Conservation (phyloP, 768 basidiomycete species). For the Phanerodontia chrysosporium region DNA sequence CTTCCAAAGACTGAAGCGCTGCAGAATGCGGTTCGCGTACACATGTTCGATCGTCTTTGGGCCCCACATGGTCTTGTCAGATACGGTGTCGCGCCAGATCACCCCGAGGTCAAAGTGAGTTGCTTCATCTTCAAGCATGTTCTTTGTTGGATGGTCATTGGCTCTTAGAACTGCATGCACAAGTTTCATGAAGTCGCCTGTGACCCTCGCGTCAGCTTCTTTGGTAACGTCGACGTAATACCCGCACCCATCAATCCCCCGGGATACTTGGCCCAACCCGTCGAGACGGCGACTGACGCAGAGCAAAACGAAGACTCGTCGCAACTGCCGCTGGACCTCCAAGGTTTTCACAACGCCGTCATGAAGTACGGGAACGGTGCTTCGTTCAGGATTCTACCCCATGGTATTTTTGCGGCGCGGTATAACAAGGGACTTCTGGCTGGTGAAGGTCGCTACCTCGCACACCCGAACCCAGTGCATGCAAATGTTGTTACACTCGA, state of each 20-base stretch:
- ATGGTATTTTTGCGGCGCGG: too few species aligned
- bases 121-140: too few species aligned
- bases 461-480: constrained; percentile 39
- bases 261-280: neutral
- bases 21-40: constrained; percentile 48
- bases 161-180: constrained; percentile 83
- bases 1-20: constrained; percentile 38
- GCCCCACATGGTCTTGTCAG: constrained; percentile 92
- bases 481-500: constrained; percentile 54
- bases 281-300: too few species aligned
- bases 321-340: too few species aligned
- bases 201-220: constrained; percentile 84
- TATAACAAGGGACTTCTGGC: neutral
- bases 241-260: neutral
- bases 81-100: constrained; percentile 97
- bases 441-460: constrained; percentile 2
- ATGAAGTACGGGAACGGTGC: neutral
- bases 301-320: too few species aligned
- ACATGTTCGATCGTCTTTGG: constrained; percentile 91
- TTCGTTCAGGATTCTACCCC: too few species aligned
- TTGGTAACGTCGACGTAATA: constrained; percentile 78
- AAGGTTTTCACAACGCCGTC: neutral
- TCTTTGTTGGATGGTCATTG: neutral
- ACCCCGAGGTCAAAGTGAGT: constrained; percentile 92
- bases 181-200: constrained; percentile 82